Evolutionary conservation across 164 flowering plant species (phyloP), one percentile per base, ranked within the genome.

Genomic region (Dillenia suffruticosa): DNA sequence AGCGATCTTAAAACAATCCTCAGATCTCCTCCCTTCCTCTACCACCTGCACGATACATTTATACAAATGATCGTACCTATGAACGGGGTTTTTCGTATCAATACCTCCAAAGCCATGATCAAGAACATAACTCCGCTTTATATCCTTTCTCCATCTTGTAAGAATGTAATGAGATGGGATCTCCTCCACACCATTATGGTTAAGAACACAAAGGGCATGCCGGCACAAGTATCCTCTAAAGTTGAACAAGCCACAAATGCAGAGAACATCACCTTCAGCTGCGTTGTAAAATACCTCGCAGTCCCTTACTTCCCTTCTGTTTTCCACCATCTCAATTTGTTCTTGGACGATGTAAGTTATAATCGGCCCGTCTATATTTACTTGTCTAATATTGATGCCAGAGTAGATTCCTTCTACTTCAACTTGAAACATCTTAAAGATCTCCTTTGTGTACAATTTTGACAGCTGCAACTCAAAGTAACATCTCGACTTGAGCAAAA

Each of bases 81-180:
- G 74, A 14, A 73, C 51, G 12, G 68, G 72, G 58, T 65, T 70
- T 16, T 51, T 73, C 3, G 49, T 32, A 49, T 73, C 80, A 48
- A 70, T 64, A 15, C 65, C 54, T 49, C 49, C 46, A 61, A 56
- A 58, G 47, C 68, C 57, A 24, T 70, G 67, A 60, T 72, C 64
- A 22, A 59, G 61, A 32, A 68, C 58, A 45, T 73, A 65, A 26
- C 24, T 57, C 6, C 80, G 68, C 44, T 74, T 74, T 0, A 69
- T 49, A 51, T 74, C 76, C 52, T 77, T 77, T 52, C 78, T 74
- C 81, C 81, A 77, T 46, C 81, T 64, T 0, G 67, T 16, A 16
- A 77, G 72, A 44, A 77, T 69, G 64, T 77, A 77, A 13, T 59
- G 78, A 48, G 74, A 40, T 49, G 78, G 78, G 19, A 77, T 67